A percentile compares a stretch with the other conserved stretches of the same genome.
phyloP scores from a whole-genome alignment of 495 filamentous ascomycete genomes.

The Clohesyomyces aquaticus region DNA sequence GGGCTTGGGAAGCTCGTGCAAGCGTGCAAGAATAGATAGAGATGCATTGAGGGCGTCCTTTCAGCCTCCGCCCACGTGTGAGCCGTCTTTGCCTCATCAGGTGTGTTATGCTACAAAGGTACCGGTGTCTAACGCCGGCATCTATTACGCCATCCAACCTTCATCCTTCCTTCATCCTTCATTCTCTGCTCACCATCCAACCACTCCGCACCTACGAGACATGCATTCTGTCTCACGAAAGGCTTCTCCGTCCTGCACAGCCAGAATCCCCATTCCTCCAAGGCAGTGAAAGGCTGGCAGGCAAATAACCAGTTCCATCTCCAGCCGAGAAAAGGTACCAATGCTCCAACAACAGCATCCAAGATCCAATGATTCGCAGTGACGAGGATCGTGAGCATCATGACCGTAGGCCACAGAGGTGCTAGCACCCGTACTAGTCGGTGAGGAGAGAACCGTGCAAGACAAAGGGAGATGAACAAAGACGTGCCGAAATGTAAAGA shows the following conservation, averaged over 20 bases:
- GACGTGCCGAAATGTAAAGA: constrained; percentile 32
- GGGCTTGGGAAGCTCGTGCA: too few relatives aligned
- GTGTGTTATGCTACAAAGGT: neutral
- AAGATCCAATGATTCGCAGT: constrained; percentile 34
- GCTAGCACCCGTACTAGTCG: constrained; percentile 5
- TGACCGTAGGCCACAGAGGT: constrained; percentile 24
- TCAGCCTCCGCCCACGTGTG: too few relatives aligned
- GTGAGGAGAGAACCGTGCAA: constrained; percentile 24
- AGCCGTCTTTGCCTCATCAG: neutral
- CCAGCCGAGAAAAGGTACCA: constrained; percentile 14
- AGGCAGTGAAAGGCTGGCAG: neutral
- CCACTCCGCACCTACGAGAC: neutral
- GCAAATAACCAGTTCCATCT: constrained; percentile 15
- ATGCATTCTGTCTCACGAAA: neutral
- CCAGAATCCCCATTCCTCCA: constrained; percentile 30
- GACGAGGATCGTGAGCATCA: constrained; percentile 27
- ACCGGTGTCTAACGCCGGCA: neutral
- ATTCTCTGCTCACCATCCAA: too few relatives aligned
- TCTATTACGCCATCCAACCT: neutral
- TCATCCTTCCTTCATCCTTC: neutral
- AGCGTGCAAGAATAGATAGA: too few relatives aligned
- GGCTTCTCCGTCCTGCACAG: constrained; percentile 22
- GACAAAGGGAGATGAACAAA: constrained; percentile 18
- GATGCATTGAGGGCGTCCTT: too few relatives aligned
- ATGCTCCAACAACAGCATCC: constrained; percentile 26